Evolutionary conservation across 2,329 filamentous ascomycete genomes (phyloP).

Genomic region (Neurospora sp.): DNA sequence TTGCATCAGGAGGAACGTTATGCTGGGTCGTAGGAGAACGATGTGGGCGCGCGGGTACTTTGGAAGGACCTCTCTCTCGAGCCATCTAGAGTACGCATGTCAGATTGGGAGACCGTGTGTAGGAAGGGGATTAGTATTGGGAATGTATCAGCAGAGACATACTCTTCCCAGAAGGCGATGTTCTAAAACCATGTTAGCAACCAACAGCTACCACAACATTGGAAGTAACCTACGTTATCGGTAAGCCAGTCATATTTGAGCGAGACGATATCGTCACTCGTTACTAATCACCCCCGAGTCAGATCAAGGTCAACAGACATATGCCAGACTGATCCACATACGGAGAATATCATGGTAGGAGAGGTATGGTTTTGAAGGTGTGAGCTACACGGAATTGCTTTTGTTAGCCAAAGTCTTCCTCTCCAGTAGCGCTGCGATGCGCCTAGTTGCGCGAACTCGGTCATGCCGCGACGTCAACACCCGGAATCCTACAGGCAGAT

Average conservation of each 20-base stretch:
- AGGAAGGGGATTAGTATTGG: neutral
- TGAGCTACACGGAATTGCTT: neutral
- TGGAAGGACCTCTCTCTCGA: slow-evolving; percentile 79
- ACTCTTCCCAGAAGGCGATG: slow-evolving; percentile 98
- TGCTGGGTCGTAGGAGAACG: slow-evolving; percentile 80
- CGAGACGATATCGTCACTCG: slow-evolving; percentile 77
- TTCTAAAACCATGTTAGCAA: slow-evolving; percentile 44
- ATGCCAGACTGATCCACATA: slow-evolving; percentile 15
- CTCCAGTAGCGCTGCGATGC: neutral
- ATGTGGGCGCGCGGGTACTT: slow-evolving; percentile 78
- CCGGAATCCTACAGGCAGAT: neutral
- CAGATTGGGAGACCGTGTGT: slow-evolving; percentile 7
- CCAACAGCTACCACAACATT: neutral
- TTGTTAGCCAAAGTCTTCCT: neutral
- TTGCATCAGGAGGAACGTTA: slow-evolving; percentile 86
- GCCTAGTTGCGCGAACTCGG: neutral
- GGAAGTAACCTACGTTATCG: slow-evolving; percentile 63
- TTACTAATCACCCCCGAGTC: slow-evolving; percentile 46
- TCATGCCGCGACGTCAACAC: neutral
- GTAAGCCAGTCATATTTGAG: slow-evolving; percentile 93
- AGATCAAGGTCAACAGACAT: neutral
- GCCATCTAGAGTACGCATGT: slow-evolving; percentile 41
- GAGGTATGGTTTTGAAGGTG: neutral
- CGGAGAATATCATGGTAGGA: slow-evolving; percentile 13
- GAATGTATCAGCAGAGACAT: slow-evolving; percentile 23